phyloP scores from a whole-genome alignment of 345 rosid genomes.

The Odontarrhena argentea region DNA sequence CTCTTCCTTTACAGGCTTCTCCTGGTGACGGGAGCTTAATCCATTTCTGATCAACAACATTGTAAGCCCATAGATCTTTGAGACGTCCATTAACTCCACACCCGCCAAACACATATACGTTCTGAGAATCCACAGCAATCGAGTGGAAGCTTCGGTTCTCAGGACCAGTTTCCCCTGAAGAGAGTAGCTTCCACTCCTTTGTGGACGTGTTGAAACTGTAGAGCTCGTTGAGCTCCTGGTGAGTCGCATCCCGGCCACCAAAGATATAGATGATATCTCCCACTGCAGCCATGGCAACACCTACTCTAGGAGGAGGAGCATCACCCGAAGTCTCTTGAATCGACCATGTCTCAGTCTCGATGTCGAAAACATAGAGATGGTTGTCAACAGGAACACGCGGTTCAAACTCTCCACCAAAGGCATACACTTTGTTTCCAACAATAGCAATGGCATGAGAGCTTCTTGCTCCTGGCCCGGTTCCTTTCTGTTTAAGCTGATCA shows the following conservation, averaged over 20 bases:
- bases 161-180: constrained; percentile 59
- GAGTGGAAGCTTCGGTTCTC: constrained; percentile 88
- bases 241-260: constrained; percentile 76
- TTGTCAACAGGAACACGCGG: constrained; percentile 94
- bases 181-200: constrained; percentile 65
- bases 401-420: constrained; percentile 78
- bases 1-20: constrained; percentile 68
- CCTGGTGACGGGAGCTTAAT: constrained; percentile 55
- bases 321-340: constrained; percentile 61
- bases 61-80: constrained; percentile 82
- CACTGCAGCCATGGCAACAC: constrained; percentile 79
- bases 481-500: constrained; percentile 70
- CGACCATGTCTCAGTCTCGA: constrained; percentile 63
- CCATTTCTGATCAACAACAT: constrained; percentile 66
- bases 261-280: constrained; percentile 63
- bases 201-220: constrained; percentile 67
- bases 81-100: constrained; percentile 79
- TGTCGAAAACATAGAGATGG: constrained; percentile 69
- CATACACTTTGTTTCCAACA: constrained; percentile 64
- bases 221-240: constrained; percentile 75
- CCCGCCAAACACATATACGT: constrained; percentile 78
- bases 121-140: constrained; percentile 51
- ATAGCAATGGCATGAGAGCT: constrained; percentile 87
- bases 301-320: constrained; percentile 85
- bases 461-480: constrained; percentile 81